Conservation (phyloP, 2,329 filamentous ascomycete genomes). For the Exophiala phaeomuriformis region DNA sequence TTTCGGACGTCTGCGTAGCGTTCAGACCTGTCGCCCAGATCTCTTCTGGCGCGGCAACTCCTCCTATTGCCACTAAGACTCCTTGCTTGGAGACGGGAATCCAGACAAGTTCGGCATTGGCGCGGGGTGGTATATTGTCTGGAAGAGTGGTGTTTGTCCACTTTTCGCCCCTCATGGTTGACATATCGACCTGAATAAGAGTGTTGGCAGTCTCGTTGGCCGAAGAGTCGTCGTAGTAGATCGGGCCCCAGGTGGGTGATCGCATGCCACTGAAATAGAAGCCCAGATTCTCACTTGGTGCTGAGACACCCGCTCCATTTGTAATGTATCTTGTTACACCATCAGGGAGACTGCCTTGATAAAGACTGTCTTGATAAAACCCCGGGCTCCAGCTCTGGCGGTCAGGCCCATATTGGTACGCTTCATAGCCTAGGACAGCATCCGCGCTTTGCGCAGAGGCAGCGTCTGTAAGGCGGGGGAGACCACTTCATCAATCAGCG, state of each 20-base stretch:
- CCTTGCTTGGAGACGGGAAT: conserved; percentile 36
- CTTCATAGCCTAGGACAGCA: conserved; percentile 46
- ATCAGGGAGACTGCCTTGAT: conserved; percentile 36
- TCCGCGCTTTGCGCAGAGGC: conserved; percentile 32
- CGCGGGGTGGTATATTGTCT: conserved; percentile 45
- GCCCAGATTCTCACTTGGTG: conserved; percentile 62
- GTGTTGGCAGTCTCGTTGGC: conserved; percentile 42
- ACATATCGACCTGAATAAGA: conserved; percentile 57
- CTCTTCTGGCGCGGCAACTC: conserved; percentile 27
- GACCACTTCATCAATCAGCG: conserved; percentile 39
- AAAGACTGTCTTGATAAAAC: conserved; percentile 38
- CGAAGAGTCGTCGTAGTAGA: conserved; percentile 46
- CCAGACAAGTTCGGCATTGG: conserved; percentile 62
- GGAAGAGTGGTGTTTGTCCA: conserved; percentile 56
- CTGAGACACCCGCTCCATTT: conserved; percentile 56
- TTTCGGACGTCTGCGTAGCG: conserved; percentile 14
- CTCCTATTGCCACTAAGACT: conserved; percentile 36
- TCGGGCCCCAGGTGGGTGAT: conserved; percentile 45
- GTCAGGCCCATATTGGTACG: conserved; percentile 46
- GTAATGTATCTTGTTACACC: conserved; percentile 55
- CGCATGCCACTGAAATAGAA: conserved; percentile 64
- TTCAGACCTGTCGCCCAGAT: conserved; percentile 22
- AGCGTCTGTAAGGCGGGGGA: conserved; percentile 34
- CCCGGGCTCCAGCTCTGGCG: conserved; percentile 40
- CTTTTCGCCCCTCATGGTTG: conserved; percentile 40